phyloP scores from a whole-genome alignment of 129 eudicot species.

The Calendula officinalis region DNA sequence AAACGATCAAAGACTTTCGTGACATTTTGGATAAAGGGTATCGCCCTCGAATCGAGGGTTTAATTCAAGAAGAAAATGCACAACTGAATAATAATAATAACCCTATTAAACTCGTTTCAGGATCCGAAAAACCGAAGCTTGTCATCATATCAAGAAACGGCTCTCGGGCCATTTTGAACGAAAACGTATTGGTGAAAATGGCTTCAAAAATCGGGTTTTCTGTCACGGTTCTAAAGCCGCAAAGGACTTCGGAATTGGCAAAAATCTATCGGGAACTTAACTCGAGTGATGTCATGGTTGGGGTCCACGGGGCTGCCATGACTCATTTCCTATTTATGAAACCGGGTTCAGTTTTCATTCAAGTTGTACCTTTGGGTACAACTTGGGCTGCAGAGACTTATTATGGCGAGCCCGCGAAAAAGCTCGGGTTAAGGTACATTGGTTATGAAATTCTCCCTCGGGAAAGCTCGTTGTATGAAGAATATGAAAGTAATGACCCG shows the following conservation, averaged over 20 bases:
- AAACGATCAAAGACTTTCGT: slow-evolving; percentile 66
- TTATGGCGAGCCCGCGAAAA: slow-evolving; percentile 74
- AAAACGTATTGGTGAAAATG: slow-evolving; percentile 53
- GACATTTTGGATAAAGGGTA: slow-evolving; percentile 71
- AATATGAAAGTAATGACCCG: slow-evolving; percentile 65
- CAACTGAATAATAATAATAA: slow-evolving; percentile 32
- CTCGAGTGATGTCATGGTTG: slow-evolving; percentile 89
- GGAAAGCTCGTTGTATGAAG: slow-evolving; percentile 84
- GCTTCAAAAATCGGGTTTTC: slow-evolving; percentile 67
- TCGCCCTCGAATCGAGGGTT: slow-evolving; percentile 59
- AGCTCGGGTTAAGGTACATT: slow-evolving; percentile 69
- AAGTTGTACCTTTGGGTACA: slow-evolving; percentile 82
- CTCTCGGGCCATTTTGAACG: slow-evolving; percentile 75
- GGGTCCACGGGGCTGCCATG: slow-evolving; percentile 99
- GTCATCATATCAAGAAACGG: slow-evolving; percentile 78
- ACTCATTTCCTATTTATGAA: slow-evolving; percentile 84
- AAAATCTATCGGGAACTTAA: slow-evolving; percentile 63
- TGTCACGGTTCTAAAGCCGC: slow-evolving; percentile 64
- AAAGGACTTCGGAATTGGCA: slow-evolving; percentile 66
- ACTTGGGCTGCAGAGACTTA: slow-evolving; percentile 96
- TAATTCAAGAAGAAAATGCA: slow-evolving; percentile 58
- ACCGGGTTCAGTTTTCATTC: slow-evolving; percentile 80
- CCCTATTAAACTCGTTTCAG: slow-evolving; percentile 6
- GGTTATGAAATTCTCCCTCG: slow-evolving; percentile 66
- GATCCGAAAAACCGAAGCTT: slow-evolving; percentile 52